Conservation (phyloP, 2,329 filamentous ascomycete species). For the Venturia nashicola region DNA sequence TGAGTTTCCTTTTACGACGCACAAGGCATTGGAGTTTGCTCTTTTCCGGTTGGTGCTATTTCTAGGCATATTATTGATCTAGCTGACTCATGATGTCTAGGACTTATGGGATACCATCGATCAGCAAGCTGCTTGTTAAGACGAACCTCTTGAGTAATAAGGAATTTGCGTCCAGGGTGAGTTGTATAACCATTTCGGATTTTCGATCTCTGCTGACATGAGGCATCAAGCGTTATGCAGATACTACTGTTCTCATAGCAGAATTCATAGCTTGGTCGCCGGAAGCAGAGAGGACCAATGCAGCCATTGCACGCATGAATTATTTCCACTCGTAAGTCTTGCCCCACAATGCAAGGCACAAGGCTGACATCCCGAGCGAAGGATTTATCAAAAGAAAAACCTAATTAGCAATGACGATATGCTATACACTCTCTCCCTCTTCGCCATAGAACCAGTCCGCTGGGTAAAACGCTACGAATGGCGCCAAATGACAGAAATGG, state of each 20-base stretch:
- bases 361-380: conserved; percentile 7
- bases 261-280: conserved; percentile 20
- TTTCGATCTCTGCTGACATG: not conserved
- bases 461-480: conserved; percentile 60
- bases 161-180: conserved; percentile 14
- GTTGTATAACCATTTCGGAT: no score
- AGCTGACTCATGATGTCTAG: not conserved
- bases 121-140: conserved; percentile 22
- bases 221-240: conserved; percentile 17
- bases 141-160: conserved; percentile 20
- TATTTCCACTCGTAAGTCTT: conserved; percentile 38
- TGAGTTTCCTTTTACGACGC: conserved; percentile 43
- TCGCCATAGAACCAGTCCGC: conserved; percentile 51
- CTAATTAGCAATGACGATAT: conserved; percentile 51
- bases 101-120: conserved; percentile 25
- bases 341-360: not conserved
- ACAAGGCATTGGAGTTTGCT: conserved; percentile 44
- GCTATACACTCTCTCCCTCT: conserved; percentile 53
- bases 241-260: conserved; percentile 21
- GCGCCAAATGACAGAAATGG: conserved; percentile 53
- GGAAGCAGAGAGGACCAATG: conserved; percentile 21
- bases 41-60: conserved; percentile 34
- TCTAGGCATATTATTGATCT: no score
- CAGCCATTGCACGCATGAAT: conserved; percentile 49
- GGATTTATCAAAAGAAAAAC: conserved; percentile 41